Evolutionary conservation across 2,329 filamentous ascomycete species (phyloP), one percentile per base, ranked within the genome.

Genomic region (Colletotrichum sp.): DNA sequence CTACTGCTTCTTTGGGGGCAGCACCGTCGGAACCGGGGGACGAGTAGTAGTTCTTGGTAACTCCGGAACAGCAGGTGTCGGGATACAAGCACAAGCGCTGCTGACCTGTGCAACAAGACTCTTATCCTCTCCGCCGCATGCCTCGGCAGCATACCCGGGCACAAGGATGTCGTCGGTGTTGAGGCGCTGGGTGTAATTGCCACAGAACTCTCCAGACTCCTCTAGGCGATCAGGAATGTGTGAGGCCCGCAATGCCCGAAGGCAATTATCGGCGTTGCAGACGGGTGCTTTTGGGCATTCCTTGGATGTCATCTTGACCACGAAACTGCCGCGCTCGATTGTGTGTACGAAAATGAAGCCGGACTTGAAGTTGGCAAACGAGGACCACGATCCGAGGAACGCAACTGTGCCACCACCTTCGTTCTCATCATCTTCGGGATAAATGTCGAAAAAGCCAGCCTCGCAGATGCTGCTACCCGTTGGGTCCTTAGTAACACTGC

Each of bases 401-500:
- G 73, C 73, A 28, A 78, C 74, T 15, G 64, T 67, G 30, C 76
- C 77, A 55, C 83, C 77, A 52, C 78, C 78, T 30, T 62, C 73
- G n/a, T 72, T 68, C 30, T 78, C 70, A 32, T 79, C 77, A 36
- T 79, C 78, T 70, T 79, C 87, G 6, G 87, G 87, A 77, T 88
- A 84, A 64, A 85, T 83, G 73, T 89, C 87, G 77, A 89, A 88
- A 81, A 83, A 88, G 1, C 82, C 87, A 6, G 85, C 84, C 78
- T 88, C 84, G 77, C 84, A 84, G 74, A 89, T 83, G 9, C 80
- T 78, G 13, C 79, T 81, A 5, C 87, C 87, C 1, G 84, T 85
- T 2, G 82, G 82, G 52, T 84, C 83, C 3, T 30, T 67, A 16
- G 79, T 79, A 15, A 85, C 79, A 9, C 79, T 82, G 8, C 79